Evolutionary conservation across 169 alveolate genomes (phyloP).

Genomic region (Fabrea salina): DNA sequence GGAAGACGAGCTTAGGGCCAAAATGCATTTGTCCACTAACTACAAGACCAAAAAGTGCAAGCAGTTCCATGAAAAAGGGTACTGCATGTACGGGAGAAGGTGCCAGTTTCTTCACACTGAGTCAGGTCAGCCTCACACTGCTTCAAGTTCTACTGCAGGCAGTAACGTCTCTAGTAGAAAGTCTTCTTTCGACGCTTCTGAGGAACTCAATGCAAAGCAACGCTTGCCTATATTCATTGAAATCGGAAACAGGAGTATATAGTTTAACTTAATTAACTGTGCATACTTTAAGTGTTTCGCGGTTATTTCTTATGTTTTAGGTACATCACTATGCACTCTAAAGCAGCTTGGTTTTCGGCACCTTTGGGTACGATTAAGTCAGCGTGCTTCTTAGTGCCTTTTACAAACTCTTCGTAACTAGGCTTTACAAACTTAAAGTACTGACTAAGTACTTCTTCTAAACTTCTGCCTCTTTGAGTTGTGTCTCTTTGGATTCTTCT

Average conservation of each 20-base stretch:
- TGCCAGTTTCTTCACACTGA: slow-evolving; percentile 73
- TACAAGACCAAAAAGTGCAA: slow-evolving; percentile 60
- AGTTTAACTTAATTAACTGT: too few species aligned
- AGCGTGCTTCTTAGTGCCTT: slow-evolving; percentile 76
- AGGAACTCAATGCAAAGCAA: not conserved
- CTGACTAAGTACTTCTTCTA: slow-evolving; percentile 56
- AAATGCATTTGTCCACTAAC: slow-evolving; percentile 33
- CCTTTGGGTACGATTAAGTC: slow-evolving; percentile 64
- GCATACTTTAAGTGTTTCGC: too few species aligned
- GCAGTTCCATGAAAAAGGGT: slow-evolving; percentile 62
- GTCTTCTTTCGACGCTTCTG: not conserved
- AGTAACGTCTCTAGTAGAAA: too few species aligned
- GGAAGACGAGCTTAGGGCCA: slow-evolving; percentile 36
- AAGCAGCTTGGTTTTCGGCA: slow-evolving; percentile 24
- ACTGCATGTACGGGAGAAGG: slow-evolving; percentile 78
- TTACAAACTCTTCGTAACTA: slow-evolving; percentile 68
- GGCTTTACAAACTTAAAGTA: slow-evolving; percentile 69
- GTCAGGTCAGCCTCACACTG: too few species aligned
- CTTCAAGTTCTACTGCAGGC: too few species aligned
- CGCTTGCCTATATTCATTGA: too few species aligned
- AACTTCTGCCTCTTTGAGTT: slow-evolving; percentile 63
- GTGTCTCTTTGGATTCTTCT: slow-evolving; percentile 64
- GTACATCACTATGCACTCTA: too few species aligned
- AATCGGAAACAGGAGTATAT: too few species aligned
- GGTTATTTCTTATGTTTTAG: too few species aligned